Conservation (phyloP, 1,139 yeast species). For the Candida dubliniensis region DNA sequence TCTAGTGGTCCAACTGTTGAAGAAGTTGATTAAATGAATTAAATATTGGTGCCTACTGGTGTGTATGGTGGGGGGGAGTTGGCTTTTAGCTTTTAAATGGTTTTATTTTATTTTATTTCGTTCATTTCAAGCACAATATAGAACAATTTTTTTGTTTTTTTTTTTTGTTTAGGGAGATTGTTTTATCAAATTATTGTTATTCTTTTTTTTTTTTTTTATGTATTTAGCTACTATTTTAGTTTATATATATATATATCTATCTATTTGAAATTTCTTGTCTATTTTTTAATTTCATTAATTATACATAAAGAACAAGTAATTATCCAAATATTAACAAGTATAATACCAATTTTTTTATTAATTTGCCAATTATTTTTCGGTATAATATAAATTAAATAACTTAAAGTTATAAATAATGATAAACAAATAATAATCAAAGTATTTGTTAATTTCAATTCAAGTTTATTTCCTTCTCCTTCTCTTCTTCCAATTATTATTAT, state of each 20-base stretch:
- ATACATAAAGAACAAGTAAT: conserved; percentile 45
- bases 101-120: not conserved
- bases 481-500: too few species aligned
- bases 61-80: too few species aligned
- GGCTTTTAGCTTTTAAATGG: too few species aligned
- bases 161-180: too few species aligned
- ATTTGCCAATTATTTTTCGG: conserved; percentile 69
- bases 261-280: not conserved
- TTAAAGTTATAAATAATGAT: conserved; percentile 54
- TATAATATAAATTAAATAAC: conserved; percentile 52
- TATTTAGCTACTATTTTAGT: not conserved
- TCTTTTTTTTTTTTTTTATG: not conserved
- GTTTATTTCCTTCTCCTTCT: conserved; percentile 10
- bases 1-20: conserved; percentile 56
- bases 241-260: not conserved
- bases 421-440: conserved; percentile 48
- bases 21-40: conserved; percentile 56
- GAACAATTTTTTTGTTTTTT: too few species aligned
- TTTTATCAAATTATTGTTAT: not conserved
- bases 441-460: conserved; percentile 13
- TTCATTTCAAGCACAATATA: not conserved
- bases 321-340: conserved; percentile 58
- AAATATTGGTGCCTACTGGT: not conserved
- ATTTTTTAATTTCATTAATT: conserved; percentile 20
- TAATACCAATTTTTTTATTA: conserved; percentile 55